Base-by-base conservation (phyloP, 805 yeast species). In the Sporopachydermia quercuum region DNA sequence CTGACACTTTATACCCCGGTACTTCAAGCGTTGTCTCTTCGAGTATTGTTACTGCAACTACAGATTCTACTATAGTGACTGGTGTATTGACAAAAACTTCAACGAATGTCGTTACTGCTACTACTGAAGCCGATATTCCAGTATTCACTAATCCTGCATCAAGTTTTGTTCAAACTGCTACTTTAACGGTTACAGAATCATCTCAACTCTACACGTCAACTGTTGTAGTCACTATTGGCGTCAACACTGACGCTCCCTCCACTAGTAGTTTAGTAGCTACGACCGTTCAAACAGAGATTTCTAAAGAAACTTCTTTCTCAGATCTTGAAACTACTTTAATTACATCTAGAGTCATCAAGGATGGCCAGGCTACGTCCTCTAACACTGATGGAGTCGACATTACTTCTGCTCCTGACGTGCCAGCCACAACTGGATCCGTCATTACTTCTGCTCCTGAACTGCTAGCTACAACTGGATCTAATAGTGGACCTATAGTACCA, bases 121-220 rank as follows among this genome's bases (percentile, higher is more conserved):
- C 33, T 8, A 27, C 19, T 6, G 43, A 33, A 16, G 19, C 30
- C 15, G 41, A 40, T 15, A 41, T 33, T 15, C 39, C 49, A 11
- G 35, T 56, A 1, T 50, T 47, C 41, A 45, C 42, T 16, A 23
- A 23, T n/a, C 8, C 30, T 8, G 30, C 30, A 53, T 52, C 16
- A 49, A 50, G 16, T 43, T 37, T 50, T 4, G 17, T 43, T 16
- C 6, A 41, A 17, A 13, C 16, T 19, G 18, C 35, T n/a, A 34
- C n/a, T 14, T 13, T 16, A n/a, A 16, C n/a, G 19, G 15, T 37
- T 5, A 34, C 16, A 15, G 19, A 15, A 4, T 37, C 11, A 35
- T 13, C 37, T 8, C 13, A 8, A 8, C 13, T 23, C n/a, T 8
- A 8, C 30, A 23, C 30, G 8, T 23, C 30, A 8, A 23, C 30